Base-by-base conservation (phyloP, 108 stramenopile genomes). In the Cyclotella atomus region DNA sequence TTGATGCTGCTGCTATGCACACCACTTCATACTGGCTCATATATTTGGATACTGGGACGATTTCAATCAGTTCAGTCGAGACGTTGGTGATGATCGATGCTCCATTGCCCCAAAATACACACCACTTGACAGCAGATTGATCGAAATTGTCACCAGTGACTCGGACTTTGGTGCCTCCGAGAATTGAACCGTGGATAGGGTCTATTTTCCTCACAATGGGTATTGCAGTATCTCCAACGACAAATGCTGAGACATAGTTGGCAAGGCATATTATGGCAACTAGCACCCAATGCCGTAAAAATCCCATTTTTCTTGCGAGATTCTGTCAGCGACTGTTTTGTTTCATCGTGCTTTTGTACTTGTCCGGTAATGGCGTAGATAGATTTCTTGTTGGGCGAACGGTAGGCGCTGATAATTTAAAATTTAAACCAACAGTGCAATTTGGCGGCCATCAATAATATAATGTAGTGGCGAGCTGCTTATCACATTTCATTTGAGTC, bases 161-260 rank as follows among this genome's bases (percentile, higher is more conserved):
- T 8, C 79, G 47, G 16, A 92, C 75, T 25, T 56, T 69, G 25
- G 93, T 94, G 35, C 83, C 85, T 24, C 93, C 93, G 4, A 20
- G 21, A 33, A 55, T 57, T 23, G 87, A 85, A 6, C 91, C 93
- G 35, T 79, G 87, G 14, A 68, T 59, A 0, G 93, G 93, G 7
- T 25, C 25, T 21, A 94, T 61, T 25, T 53, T 61, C 17, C 29
- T 30, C 15, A 91, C 83, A 33, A 50, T 66, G 3, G 82, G 75
- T n/a, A 86, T 50, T 10, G 92, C 68, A 41, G 38, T 9, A 12
- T n/a, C n/a, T n/a, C n/a, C n/a, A n/a, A n/a, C n/a, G n/a, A n/a
- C n/a, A n/a, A n/a, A n/a, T n/a, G n/a, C n/a, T n/a, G n/a, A n/a
- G n/a, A n/a, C n/a, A n/a, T n/a, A n/a, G n/a, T n/a, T n/a, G n/a